These are phyloP conservation scores for Cynanchum wilfordii DNA, from an alignment of 257 asterid genomes.

Conservation along the genomic window DNA sequence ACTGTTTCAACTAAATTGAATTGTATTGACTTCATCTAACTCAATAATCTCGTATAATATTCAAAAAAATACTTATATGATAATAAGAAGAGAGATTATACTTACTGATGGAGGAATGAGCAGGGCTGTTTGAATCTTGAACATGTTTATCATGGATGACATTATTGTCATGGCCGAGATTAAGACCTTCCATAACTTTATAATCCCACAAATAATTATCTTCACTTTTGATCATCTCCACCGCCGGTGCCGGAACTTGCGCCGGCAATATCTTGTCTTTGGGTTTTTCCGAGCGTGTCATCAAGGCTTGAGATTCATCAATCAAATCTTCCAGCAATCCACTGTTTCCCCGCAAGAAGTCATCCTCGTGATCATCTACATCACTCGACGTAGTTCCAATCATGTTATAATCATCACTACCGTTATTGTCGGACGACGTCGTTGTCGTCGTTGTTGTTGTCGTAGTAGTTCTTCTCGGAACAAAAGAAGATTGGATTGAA, in stretches of 20 bases:
- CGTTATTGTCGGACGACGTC: conserved; percentile 30
- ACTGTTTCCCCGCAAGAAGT: conserved; percentile 23
- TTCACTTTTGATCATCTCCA: conserved; percentile 4
- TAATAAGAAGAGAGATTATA: neutral
- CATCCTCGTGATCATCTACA: conserved; percentile 18
- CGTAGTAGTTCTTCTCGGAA: neutral
- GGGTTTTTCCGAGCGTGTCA: conserved; percentile 16
- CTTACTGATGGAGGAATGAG: conserved; percentile 20
- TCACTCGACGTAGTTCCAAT: conserved; percentile 30
- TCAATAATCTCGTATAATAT: too few species aligned
- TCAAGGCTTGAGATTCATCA: conserved; percentile 36
- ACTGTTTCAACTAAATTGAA: too few species aligned
- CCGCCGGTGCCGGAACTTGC: too few species aligned
- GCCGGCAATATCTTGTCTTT: neutral
- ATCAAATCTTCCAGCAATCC: conserved; percentile 57
- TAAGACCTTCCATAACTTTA: conserved; percentile 16
- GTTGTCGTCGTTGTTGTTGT: conserved; percentile 16
- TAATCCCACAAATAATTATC: conserved; percentile 23
- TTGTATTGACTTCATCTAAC: too few species aligned
- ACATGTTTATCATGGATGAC: conserved; percentile 17
- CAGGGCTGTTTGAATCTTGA: conserved; percentile 21
- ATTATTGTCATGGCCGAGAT: conserved; percentile 23
- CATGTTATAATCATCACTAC: conserved; percentile 25
- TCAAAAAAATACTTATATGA: too few species aligned
- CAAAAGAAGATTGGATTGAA: conserved; percentile 40